Base-by-base conservation (phyloP, 805 yeast species). In the Ogataea siamensis region DNA sequence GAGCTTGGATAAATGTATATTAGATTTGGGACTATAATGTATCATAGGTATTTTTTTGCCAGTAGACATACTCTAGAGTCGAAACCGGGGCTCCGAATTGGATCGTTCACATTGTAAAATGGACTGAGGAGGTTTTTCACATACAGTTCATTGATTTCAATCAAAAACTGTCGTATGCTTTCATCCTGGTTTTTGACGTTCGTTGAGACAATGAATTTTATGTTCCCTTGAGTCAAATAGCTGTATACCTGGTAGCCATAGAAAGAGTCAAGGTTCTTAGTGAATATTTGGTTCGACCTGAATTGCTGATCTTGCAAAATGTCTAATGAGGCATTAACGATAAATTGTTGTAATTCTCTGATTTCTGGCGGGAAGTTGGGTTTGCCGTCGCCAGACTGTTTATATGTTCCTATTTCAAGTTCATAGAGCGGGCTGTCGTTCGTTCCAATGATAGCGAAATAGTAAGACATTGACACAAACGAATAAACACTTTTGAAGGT, bases 251-350 rank as follows among this genome's bases (percentile, higher is more conserved):
- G 66, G 48, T 80, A 77, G 5, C 93, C 94, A 58, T 89, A 87
- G 60, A 87, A 91, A 24, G 81, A 78, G 62, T 93, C 99, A 13
- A 91, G 76, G 30, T 76, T 76, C 31, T 91, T 89, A 45, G 88
- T 64, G 54, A 84, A 82, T 46, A 83, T 68, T 29, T 73, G 68
- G 46, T 70, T 76, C 7, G 76, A 69, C 32, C 76, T 74, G 91
- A 95, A 88, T 56, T 88, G 97, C 2, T 78, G 63, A 51, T 89
- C 96, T 47, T 93, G 96, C 0, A 93, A 79, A n/a, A 93, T 71
- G 59, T 93, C 99, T 24, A 93, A 63, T 2, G 98, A 78, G 1
- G 96, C 76, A 55, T 93, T 95, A 23, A 89, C 74, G 19, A 93
- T 80, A 54, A 88, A 91, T 15, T 96, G 97, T 49, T 83, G 80